Conservation (phyloP, 2,329 filamentous ascomycete species). For the Fonsecaea multimorphosa region DNA sequence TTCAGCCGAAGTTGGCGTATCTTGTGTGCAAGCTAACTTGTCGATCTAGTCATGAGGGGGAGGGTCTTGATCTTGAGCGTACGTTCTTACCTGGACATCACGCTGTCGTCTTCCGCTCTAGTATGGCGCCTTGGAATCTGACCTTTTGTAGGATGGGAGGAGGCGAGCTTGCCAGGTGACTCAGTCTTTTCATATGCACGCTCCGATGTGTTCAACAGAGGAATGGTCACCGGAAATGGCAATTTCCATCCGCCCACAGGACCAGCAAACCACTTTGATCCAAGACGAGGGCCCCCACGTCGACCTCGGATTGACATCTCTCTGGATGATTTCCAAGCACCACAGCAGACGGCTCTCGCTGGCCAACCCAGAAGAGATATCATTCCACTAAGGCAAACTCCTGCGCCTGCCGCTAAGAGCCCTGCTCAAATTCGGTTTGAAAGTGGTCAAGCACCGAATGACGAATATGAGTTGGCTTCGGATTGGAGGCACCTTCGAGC, state of each 20-base stretch:
- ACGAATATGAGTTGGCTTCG: slow-evolving; percentile 18
- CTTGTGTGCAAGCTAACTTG: slow-evolving; percentile 13
- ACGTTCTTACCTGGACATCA: slow-evolving; percentile 5
- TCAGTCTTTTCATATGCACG: slow-evolving; percentile 31
- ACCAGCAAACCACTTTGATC: not conserved
- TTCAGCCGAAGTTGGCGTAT: not conserved
- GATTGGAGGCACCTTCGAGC: slow-evolving; percentile 21
- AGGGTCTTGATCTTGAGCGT: slow-evolving; percentile 34
- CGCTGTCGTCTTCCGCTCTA: not conserved
- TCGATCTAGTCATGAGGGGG: slow-evolving; percentile 32
- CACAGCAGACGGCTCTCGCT: not conserved
- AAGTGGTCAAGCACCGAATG: slow-evolving; percentile 10
- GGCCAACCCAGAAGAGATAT: not conserved
- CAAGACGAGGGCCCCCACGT: slow-evolving; percentile 5
- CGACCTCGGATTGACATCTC: not conserved
- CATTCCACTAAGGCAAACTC: not conserved
- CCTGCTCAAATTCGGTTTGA: slow-evolving; percentile 21
- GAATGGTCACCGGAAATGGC: slow-evolving; percentile 7
- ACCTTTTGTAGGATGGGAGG: slow-evolving; percentile 33
- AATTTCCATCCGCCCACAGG: slow-evolving; percentile 13
- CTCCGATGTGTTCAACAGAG: slow-evolving; percentile 25
- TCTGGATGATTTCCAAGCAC: not conserved
- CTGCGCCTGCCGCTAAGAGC: slow-evolving; percentile 6
- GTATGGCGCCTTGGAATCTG: not conserved
- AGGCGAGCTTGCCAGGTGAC: slow-evolving; percentile 29